Conservation (phyloP, 2,329 filamentous ascomycete genomes). For the Talaromyces funiculosus region DNA sequence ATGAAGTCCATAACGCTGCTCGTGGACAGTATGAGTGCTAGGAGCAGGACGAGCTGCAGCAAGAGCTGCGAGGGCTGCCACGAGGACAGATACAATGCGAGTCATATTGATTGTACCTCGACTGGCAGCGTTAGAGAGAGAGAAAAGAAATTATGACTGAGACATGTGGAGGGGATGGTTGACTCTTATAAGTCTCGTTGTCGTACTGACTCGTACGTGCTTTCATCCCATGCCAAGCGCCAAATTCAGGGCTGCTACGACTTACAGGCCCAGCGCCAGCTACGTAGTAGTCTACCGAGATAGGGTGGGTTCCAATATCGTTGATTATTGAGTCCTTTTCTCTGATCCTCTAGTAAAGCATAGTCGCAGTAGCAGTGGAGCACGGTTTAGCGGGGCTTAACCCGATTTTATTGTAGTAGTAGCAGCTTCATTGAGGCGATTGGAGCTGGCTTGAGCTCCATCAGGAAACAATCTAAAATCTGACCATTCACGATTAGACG, state of each 20-base stretch:
- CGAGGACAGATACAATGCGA: constrained; percentile 5
- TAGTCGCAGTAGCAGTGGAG: neutral
- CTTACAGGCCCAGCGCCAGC: neutral
- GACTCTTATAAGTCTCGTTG: neutral
- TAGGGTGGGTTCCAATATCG: too few relatives aligned
- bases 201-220: neutral
- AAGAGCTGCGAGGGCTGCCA: constrained; percentile 8
- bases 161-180: neutral
- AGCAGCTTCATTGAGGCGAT: neutral
- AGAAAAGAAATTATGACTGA: neutral
- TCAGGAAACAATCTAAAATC: neutral
- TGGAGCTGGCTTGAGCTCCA: neutral
- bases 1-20: constrained; percentile 6
- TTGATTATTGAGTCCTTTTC: neutral
- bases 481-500: neutral
- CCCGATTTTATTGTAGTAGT: neutral
- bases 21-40: constrained; percentile 8
- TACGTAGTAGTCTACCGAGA: neutral
- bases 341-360: neutral
- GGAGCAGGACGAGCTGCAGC: constrained; percentile 10
- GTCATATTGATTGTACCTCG: neutral
- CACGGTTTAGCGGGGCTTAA: neutral
- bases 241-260: neutral
- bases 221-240: neutral
- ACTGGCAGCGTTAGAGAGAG: neutral